These are phyloP conservation scores for Fusarium siculi DNA, from an alignment of 2,329 filamentous ascomycete genomes.

Conservation along the genomic window DNA sequence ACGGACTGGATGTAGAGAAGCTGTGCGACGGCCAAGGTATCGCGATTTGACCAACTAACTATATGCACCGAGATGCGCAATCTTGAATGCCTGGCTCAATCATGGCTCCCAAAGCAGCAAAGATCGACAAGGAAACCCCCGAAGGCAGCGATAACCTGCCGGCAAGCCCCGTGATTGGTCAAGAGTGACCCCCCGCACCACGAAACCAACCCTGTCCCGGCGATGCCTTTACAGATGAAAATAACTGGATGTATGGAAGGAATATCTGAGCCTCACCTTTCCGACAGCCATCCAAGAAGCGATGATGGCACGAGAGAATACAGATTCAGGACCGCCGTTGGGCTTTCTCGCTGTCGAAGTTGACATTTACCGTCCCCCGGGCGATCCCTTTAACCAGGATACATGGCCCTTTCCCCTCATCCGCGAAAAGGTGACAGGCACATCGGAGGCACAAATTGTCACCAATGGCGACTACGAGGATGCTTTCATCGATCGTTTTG, in stretches of 20 bases:
- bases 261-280: not conserved
- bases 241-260: not conserved
- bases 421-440: constrained; percentile 47
- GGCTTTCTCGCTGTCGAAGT: constrained; percentile 52
- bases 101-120: not conserved
- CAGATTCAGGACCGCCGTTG: constrained; percentile 37
- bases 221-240: not conserved
- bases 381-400: constrained; percentile 49
- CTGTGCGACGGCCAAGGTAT: not conserved
- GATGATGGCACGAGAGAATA: not conserved
- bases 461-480: constrained; percentile 45
- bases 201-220: not conserved
- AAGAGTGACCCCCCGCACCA: not conserved
- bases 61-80: not conserved
- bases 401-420: constrained; percentile 54
- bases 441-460: constrained; percentile 45
- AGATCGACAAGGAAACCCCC: not conserved
- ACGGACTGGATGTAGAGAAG: not conserved
- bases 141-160: not conserved
- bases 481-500: constrained; percentile 50
- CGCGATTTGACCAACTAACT: not conserved
- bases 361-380: constrained; percentile 48
- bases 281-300: not conserved
- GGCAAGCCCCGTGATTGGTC: constrained; percentile 29
- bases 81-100: accelerated